A percentile compares a stretch with the other conserved stretches of the same genome.
phyloP scores from a whole-genome alignment of 2,329 filamentous ascomycete genomes.

The Verticillium isaacii region DNA sequence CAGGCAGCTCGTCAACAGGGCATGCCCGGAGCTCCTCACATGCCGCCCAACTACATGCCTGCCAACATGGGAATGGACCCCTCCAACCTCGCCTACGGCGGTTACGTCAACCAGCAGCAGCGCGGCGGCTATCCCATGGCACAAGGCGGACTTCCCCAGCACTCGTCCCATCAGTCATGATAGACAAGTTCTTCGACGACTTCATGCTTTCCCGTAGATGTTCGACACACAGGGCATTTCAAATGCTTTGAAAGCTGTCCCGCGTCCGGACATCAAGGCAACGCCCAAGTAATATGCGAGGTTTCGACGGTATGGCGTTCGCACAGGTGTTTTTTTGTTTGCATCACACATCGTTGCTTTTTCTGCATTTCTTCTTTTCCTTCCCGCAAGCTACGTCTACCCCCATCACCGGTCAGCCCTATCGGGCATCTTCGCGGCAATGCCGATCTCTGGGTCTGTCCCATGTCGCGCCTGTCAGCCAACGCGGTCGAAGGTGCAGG shows the following conservation, averaged over 20 bases:
- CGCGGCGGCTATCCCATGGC: constrained; percentile 74
- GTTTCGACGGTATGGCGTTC: constrained; percentile 36
- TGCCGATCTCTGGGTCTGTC: not conserved
- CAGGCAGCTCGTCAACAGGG: constrained; percentile 53
- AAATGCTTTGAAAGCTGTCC: constrained; percentile 20
- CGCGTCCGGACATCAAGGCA: constrained; percentile 1
- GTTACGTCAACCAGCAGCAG: constrained; percentile 73
- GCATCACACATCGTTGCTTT: constrained; percentile 1
- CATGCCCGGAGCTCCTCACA: constrained; percentile 60
- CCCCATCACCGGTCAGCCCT: not conserved
- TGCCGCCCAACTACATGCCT: constrained; percentile 57
- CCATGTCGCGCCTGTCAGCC: not conserved
- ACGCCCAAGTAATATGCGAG: constrained; percentile 10
- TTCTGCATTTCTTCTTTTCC: not conserved
- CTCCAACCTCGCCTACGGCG: constrained; percentile 77
- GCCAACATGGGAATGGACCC: constrained; percentile 65
- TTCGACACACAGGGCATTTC: constrained; percentile 51
- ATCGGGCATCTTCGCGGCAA: not conserved
- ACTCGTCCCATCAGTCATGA: constrained; percentile 76
- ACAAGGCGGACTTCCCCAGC: constrained; percentile 73
- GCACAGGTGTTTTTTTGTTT: constrained; percentile 5
- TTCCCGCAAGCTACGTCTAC: not conserved
- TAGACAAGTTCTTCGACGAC: constrained; percentile 13
- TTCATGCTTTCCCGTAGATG: constrained; percentile 42
- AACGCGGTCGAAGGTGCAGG: not conserved